A percentile compares a stretch with the other conserved stretches of the same genome.
phyloP scores from a whole-genome alignment of 441 rosid species.

The Pelargonium australe region DNA sequence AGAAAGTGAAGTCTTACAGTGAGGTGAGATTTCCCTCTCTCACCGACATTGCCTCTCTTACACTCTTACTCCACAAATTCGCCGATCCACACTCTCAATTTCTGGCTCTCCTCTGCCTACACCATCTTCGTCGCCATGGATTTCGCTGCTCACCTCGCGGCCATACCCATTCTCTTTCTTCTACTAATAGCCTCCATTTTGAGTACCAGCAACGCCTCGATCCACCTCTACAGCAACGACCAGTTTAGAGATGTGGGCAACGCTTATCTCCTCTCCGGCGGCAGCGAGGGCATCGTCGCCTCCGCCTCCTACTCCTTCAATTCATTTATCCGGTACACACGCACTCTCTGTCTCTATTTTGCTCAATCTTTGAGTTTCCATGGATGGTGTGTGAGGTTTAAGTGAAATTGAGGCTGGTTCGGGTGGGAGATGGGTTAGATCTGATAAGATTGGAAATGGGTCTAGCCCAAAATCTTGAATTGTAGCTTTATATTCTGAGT shows the following conservation, averaged over 20 bases:
- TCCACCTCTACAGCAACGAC: conserved; percentile 54
- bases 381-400: background rate
- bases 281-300: conserved; percentile 78
- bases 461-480: background rate
- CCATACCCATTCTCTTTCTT: conserved; percentile 11
- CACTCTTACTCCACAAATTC: conserved; percentile 22
- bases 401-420: background rate
- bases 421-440: background rate
- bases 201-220: conserved; percentile 37
- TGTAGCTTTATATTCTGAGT: too few species aligned
- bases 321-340: conserved; percentile 53
- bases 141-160: conserved; percentile 20
- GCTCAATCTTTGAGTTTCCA: background rate
- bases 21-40: too few species aligned
- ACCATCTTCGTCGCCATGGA: conserved; percentile 34
- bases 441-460: background rate
- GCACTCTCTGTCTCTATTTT: conserved; percentile 2
- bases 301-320: conserved; percentile 19
- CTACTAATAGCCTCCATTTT: conserved; percentile 26
- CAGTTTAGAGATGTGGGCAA: conserved; percentile 74
- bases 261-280: conserved; percentile 77
- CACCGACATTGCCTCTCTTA: too few species aligned
- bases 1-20: too few species aligned
- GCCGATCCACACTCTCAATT: conserved; percentile 23
- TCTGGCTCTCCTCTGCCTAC: conserved; percentile 11